Conservation (phyloP, 2,329 filamentous ascomycete species). For the Colletotrichum gloeosporioides region DNA sequence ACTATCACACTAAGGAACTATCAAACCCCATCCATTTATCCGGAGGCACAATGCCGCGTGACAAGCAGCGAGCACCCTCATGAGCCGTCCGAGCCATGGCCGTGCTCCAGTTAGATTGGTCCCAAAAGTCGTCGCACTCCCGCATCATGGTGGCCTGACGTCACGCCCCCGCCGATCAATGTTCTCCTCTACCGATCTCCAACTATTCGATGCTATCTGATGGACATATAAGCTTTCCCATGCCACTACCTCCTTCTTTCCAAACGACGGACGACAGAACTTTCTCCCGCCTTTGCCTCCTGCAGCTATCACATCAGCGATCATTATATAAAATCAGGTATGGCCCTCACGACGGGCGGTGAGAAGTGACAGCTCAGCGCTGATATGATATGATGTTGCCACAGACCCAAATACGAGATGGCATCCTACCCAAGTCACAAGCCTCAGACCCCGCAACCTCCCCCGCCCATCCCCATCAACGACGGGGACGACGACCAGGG, state of each 20-base stretch:
- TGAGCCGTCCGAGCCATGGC: not conserved
- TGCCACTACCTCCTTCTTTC: not conserved
- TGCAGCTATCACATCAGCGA: not conserved
- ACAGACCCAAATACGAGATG: not conserved
- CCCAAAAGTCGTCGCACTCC: not conserved
- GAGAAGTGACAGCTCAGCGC: not conserved
- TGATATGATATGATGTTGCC: not conserved
- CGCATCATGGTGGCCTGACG: constrained; percentile 17
- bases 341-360: too few species aligned
- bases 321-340: not conserved
- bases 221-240: constrained; percentile 1
- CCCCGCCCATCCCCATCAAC: constrained; percentile 22
- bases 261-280: not conserved
- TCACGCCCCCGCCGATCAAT: constrained; percentile 1
- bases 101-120: not conserved
- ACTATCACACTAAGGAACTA: not conserved
- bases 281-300: not conserved
- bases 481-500: constrained; percentile 20
- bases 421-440: constrained; percentile 21
- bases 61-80: not conserved
- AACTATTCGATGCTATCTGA: not conserved
- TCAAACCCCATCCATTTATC: not conserved
- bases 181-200: not conserved
- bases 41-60: not conserved
- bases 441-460: constrained; percentile 24